phyloP scores from a whole-genome alignment of 1,284 basidiomycete species.

The Peniophora sp. region DNA sequence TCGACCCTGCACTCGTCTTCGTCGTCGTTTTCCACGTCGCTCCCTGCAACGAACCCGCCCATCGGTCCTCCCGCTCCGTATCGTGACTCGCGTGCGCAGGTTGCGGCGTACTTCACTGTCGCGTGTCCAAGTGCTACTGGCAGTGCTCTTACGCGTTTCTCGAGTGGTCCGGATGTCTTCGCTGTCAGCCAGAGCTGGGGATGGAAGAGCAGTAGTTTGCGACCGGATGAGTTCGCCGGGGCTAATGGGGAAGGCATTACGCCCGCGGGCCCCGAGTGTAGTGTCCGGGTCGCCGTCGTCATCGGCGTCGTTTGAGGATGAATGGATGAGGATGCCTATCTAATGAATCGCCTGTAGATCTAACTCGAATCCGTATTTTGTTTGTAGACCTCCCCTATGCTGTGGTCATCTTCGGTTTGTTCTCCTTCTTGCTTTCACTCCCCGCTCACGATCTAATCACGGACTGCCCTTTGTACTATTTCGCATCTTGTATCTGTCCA shows the following conservation, averaged over 20 bases:
- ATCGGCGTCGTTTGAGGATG: constrained; percentile 52
- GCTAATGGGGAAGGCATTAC: constrained; percentile 24
- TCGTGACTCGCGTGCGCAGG: constrained; percentile 60
- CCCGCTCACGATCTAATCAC: no score
- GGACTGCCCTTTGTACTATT: constrained; percentile 6
- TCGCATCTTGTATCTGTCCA: neutral
- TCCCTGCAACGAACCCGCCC: constrained; percentile 35
- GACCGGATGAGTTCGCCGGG: constrained; percentile 51
- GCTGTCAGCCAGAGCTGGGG: constrained; percentile 75
- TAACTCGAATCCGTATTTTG: no score
- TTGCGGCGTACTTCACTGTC: constrained; percentile 78
- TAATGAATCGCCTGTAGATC: neutral
- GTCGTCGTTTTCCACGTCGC: constrained; percentile 10
- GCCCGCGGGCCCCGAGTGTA: constrained; percentile 38
- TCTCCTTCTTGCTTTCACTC: no score
- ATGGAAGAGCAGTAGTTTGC: constrained; percentile 66
- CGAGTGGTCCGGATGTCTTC: constrained; percentile 82
- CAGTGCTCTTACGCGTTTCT: constrained; percentile 76
- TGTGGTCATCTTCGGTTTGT: no score
- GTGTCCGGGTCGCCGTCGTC: constrained; percentile 64
- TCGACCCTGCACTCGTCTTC: constrained; percentile 9
- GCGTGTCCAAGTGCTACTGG: constrained; percentile 79
- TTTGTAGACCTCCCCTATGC: no score
- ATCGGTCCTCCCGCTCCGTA: constrained; percentile 56
- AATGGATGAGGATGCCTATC: constrained; percentile 11